Percentiles rank a stretch among this genome's conserved stretches.
Evolutionary conservation across 2,329 filamentous ascomycete species (phyloP).

Genomic region (Tolypocladium amazonense): DNA sequence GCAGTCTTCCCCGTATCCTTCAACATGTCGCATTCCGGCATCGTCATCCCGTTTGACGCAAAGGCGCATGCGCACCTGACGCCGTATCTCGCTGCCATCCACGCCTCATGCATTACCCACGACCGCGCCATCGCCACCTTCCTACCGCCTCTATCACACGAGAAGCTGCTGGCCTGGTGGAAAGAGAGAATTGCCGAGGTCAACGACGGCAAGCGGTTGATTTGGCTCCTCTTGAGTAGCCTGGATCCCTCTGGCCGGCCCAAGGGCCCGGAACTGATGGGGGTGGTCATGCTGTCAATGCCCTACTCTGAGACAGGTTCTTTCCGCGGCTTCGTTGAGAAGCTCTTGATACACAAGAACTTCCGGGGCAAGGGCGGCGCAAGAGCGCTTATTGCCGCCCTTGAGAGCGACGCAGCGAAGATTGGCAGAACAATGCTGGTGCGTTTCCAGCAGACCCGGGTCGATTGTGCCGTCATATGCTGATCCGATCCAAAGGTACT

Average conservation of each 20-base stretch:
- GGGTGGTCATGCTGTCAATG: constrained; percentile 43
- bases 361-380: constrained; percentile 42
- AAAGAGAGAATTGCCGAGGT: constrained; percentile 39
- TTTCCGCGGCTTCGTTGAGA: constrained; percentile 44
- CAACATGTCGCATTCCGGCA: constrained; percentile 20
- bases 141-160: constrained; percentile 45
- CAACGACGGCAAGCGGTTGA: constrained; percentile 31
- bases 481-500: constrained; percentile 28
- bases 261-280: constrained; percentile 37
- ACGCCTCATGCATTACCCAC: constrained; percentile 46
- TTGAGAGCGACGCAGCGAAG: constrained; percentile 42
- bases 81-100: constrained; percentile 45
- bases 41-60: constrained; percentile 31
- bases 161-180: constrained; percentile 48
- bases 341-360: constrained; percentile 43
- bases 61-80: constrained; percentile 39
- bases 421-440: constrained; percentile 43
- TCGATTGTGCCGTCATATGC: not conserved
- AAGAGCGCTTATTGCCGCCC: constrained; percentile 35
- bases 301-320: constrained; percentile 44
- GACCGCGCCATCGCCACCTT: constrained; percentile 48
- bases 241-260: constrained; percentile 19
- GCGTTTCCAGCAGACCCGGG: constrained; percentile 13
- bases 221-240: constrained; percentile 40
- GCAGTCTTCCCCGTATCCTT: not conserved